Conservation (phyloP, 1,139 yeast genomes). For the Blastobotrys buckinghamii region DNA sequence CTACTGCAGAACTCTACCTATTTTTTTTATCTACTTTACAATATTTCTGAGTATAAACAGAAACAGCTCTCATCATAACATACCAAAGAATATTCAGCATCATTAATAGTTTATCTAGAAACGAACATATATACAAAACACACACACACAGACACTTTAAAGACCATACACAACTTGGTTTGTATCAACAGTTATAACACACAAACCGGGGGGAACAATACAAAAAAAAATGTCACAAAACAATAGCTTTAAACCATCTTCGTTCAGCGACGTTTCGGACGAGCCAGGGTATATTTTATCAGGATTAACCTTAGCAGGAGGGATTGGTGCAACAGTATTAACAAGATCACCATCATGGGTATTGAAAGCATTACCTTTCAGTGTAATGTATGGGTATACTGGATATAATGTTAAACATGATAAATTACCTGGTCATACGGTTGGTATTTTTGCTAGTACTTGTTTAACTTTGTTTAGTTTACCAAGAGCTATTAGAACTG, state of each 20-base stretch:
- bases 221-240: neutral
- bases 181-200: too few relatives aligned
- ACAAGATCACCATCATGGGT: conserved; percentile 77
- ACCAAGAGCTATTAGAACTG: conserved; percentile 56
- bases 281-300: conserved; percentile 70
- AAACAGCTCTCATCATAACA: too few relatives aligned
- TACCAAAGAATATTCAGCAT: too few relatives aligned
- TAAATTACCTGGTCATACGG: conserved; percentile 59
- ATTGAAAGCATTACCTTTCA: conserved; percentile 67
- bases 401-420: conserved; percentile 59
- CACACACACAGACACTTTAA: too few relatives aligned
- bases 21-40: too few relatives aligned
- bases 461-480: conserved; percentile 60
- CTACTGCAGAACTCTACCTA: too few relatives aligned
- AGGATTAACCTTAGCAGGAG: conserved; percentile 70
- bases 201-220: too few relatives aligned
- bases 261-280: conserved; percentile 2
- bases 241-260: neutral
- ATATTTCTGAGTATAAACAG: too few relatives aligned
- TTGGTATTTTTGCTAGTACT: conserved; percentile 69
- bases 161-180: too few relatives aligned
- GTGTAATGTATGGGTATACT: conserved; percentile 65
- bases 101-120: too few relatives aligned
- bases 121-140: too few relatives aligned
- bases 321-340: conserved; percentile 63